Base-by-base conservation (phyloP, 1,284 basidiomycete genomes). In the Stygiomarasmius scandens region DNA sequence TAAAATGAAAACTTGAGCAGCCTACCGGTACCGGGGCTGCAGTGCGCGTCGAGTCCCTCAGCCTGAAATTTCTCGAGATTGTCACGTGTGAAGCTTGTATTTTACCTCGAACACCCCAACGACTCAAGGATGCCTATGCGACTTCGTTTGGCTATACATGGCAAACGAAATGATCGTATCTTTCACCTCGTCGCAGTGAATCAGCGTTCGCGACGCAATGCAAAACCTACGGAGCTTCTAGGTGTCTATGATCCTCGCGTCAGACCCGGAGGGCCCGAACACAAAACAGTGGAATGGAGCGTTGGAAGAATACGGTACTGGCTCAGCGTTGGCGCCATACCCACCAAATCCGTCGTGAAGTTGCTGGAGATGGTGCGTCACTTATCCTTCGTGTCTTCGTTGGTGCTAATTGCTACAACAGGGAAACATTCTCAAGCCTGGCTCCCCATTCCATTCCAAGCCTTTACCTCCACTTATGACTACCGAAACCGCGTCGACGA, bases 171-270 rank as follows among this genome's bases (percentile, higher is more conserved):
- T 73, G 86, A 85, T 70, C 90, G 90, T 38, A 84, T 94, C 57
- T 93, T 93, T 72, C 94, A 96, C 71, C 74, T 98, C 58, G 93
- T 97, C 57, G 96, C 94, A 53, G 89, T 93, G 59, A 85, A 93
- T 70, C 81, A 86, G 54, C 79, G 83, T 55, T 84, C 86, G 62
- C 79, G 88, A 49, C 87, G 95, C 36, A 86, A 98, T 70, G 95
- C 90, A n/a, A 87, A 89, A 65, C 96, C 96, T 8, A 85, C 93
- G 61, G 96, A 98, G 74, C 86, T 92, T 55, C 78, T 98, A 43
- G 96, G 94, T 48, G 83, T 93, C 56, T 97, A 93, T 76, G 84
- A 96, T 72, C 94, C 94, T 19, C 80, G 81, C 53, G 70, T 85
- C 46, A 69, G 71, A 20, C 72, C 74, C 12, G 55, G 49, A 47